A percentile compares a stretch with the other conserved stretches of the same genome.
Conservation (phyloP, 2,329 filamentous ascomycete genomes). For the Magnaporthiopsis incrustans region DNA sequence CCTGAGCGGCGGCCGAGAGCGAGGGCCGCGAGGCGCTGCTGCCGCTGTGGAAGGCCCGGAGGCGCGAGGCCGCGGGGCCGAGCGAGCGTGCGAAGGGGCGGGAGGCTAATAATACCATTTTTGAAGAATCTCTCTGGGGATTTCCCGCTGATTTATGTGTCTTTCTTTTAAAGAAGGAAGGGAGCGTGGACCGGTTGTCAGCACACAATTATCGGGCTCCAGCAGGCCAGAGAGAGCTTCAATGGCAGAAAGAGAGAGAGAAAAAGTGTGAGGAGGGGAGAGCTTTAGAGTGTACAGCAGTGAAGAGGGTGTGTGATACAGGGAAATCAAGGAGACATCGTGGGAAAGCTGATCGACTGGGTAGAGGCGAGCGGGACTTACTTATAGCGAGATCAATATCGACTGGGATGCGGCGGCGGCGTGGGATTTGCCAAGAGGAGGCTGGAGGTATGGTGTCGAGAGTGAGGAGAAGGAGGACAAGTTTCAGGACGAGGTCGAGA, state of each 20-base stretch:
- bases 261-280: background rate
- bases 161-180: background rate
- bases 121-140: slow-evolving; percentile 8
- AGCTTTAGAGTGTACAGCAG: too few species aligned
- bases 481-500: background rate
- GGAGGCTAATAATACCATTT: slow-evolving; percentile 17
- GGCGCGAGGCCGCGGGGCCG: slow-evolving; percentile 14
- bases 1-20: slow-evolving; percentile 5
- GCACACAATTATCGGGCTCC: background rate
- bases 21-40: slow-evolving; percentile 8
- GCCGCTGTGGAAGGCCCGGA: slow-evolving; percentile 14
- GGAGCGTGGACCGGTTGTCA: background rate
- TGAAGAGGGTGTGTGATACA: too few species aligned
- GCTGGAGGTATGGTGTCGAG: too few species aligned
- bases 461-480: background rate
- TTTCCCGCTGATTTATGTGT: too few species aligned
- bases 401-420: too few species aligned
- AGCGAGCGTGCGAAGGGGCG: slow-evolving; percentile 14
- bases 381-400: too few species aligned
- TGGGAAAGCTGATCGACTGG: background rate
- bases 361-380: background rate
- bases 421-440: too few species aligned
- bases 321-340: background rate
- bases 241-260: background rate
- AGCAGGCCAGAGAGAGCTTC: background rate